Evolutionary conservation across 192 early-diverging fungal species (phyloP).

Genomic region (Backusella macrospora): DNA sequence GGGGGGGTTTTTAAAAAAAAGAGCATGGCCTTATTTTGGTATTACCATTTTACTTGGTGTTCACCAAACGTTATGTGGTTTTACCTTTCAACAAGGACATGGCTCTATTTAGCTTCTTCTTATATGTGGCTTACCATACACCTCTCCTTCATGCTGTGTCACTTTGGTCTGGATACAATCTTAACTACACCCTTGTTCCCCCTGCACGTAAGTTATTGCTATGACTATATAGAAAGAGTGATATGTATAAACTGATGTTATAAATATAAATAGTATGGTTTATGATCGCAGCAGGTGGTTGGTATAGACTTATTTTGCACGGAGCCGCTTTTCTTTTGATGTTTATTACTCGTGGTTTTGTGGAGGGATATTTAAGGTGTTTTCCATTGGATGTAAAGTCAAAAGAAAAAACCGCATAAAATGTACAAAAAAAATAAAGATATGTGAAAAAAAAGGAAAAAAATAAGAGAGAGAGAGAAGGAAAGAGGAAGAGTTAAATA

Average conservation of each 20-base stretch:
- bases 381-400: not conserved
- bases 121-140: conserved; percentile 56
- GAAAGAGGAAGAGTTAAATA: not conserved
- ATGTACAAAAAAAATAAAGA: not conserved
- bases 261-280: conserved; percentile 24
- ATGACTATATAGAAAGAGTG: not conserved
- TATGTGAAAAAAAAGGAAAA: not conserved
- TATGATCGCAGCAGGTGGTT: conserved; percentile 29
- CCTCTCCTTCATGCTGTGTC: conserved; percentile 45
- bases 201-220: conserved; percentile 46
- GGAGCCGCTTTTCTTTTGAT: conserved; percentile 32
- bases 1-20: conserved; percentile 21
- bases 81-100: conserved; percentile 49
- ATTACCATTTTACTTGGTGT: conserved; percentile 51
- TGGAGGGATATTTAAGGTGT: not conserved
- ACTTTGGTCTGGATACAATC: conserved; percentile 49
- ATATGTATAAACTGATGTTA: not conserved
- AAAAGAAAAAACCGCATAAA: not conserved
- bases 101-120: conserved; percentile 52
- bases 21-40: conserved; percentile 50
- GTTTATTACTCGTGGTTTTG: conserved; percentile 32
- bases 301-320: conserved; percentile 36
- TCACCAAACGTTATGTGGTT: conserved; percentile 52
- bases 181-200: conserved; percentile 56
- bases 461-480: not conserved